Percentiles rank a stretch among this genome's conserved stretches.
Conservation (phyloP, 495 filamentous ascomycete genomes). For the Penicillium fimorum region DNA sequence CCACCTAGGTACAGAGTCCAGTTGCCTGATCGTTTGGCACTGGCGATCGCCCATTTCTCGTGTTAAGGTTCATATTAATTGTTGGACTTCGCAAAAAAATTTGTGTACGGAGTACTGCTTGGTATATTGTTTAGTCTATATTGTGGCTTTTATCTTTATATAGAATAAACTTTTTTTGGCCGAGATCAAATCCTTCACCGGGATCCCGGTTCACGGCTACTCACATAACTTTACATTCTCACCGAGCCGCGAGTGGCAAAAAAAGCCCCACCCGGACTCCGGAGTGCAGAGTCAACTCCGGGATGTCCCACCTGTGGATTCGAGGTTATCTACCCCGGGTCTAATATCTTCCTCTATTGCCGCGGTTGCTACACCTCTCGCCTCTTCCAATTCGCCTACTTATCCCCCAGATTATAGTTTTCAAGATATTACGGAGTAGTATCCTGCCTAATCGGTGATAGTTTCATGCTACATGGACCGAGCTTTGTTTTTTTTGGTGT, state of each 20-base stretch:
- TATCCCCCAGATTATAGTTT: not conserved
- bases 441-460: not conserved
- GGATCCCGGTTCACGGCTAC: not conserved
- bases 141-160: not conserved
- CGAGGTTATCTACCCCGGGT: not conserved
- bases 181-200: conserved; percentile 1
- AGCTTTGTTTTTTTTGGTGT: not conserved
- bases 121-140: not conserved
- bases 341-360: not conserved
- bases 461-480: not conserved
- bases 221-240: not conserved
- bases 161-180: not conserved
- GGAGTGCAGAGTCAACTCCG: conserved; percentile 2
- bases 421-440: not conserved
- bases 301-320: not conserved
- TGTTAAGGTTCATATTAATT: not conserved
- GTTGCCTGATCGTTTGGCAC: conserved; percentile 4
- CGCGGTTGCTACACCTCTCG: not conserved
- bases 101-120: not conserved
- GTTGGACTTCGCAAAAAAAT: not conserved
- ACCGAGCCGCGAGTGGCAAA: conserved; percentile 8
- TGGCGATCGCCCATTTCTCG: not conserved
- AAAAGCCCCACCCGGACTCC: not conserved
- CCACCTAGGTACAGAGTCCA: not conserved
- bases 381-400: not conserved